phyloP scores from a whole-genome alignment of 805 yeast genomes.

The Kodamaea jinghongensis region DNA sequence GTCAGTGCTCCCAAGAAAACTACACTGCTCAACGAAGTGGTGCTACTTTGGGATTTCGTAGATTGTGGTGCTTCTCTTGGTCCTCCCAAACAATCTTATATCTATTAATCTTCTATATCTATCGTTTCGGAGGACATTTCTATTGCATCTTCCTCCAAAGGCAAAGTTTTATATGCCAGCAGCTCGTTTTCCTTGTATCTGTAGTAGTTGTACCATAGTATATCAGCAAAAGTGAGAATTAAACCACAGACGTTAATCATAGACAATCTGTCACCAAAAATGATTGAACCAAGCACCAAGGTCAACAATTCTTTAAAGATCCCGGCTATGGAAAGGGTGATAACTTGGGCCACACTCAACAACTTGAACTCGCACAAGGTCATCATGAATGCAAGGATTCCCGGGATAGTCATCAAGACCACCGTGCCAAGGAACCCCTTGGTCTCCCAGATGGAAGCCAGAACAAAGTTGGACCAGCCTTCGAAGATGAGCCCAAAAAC shows the following conservation, averaged over 20 bases:
- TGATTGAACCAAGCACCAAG: slow-evolving; percentile 61
- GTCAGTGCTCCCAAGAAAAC: no score
- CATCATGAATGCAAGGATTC: slow-evolving; percentile 83
- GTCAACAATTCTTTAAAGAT: slow-evolving; percentile 90
- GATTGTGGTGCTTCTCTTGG: no score
- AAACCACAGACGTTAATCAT: slow-evolving; percentile 72
- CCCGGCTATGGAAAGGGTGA: slow-evolving; percentile 88
- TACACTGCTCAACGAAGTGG: no score
- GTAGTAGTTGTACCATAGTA: slow-evolving; percentile 77
- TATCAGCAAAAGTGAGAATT: slow-evolving; percentile 69
- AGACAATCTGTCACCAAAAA: slow-evolving; percentile 73
- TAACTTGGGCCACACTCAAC: slow-evolving; percentile 74
- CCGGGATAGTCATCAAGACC: slow-evolving; percentile 69
- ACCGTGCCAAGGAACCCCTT: slow-evolving; percentile 57
- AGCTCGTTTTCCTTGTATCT: slow-evolving; percentile 35
- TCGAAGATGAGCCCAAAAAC: slow-evolving; percentile 66
- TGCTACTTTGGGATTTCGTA: no score
- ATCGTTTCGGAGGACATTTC: background rate
- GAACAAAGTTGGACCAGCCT: slow-evolving; percentile 53
- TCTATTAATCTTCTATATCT: slow-evolving; percentile 6
- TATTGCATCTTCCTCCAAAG: slow-evolving; percentile 6
- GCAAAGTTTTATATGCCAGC: slow-evolving; percentile 4
- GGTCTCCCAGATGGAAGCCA: slow-evolving; percentile 62
- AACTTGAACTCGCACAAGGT: slow-evolving; percentile 85
- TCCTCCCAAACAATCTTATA: no score